Conservation (phyloP, 2,329 filamentous ascomycete species). For the Clonostachys sp. region DNA sequence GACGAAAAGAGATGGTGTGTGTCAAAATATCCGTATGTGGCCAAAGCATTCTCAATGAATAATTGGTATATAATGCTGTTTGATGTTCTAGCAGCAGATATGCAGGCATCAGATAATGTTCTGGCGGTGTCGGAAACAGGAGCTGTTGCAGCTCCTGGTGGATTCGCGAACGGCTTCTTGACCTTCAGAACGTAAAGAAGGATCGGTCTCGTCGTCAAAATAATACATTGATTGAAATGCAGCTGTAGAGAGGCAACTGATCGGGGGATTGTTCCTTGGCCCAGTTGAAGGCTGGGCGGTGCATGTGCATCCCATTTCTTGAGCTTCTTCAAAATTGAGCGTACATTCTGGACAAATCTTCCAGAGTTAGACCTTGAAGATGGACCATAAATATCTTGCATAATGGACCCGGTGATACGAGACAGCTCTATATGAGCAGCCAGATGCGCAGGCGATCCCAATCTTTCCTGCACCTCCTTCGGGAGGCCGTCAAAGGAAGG, state of each 20-base stretch:
- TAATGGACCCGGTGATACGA: slow-evolving; percentile 6
- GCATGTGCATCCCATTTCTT: slow-evolving; percentile 7
- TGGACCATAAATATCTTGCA: slow-evolving; percentile 6
- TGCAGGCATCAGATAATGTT: slow-evolving; percentile 6
- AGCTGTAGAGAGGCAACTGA: slow-evolving; percentile 6
- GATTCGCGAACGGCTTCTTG: slow-evolving; percentile 4
- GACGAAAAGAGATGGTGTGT: slow-evolving; percentile 7
- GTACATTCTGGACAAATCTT: slow-evolving; percentile 6
- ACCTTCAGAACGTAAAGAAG: slow-evolving; percentile 6
- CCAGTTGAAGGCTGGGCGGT: slow-evolving; percentile 2
- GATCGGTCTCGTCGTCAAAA: slow-evolving; percentile 6
- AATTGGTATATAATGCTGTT: slow-evolving; percentile 6
- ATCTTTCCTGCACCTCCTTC: not conserved
- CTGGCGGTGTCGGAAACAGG: slow-evolving; percentile 6
- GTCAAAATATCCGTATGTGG: slow-evolving; percentile 8
- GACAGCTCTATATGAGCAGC: slow-evolving; percentile 5
- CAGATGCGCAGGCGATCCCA: slow-evolving; percentile 4
- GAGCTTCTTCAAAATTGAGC: slow-evolving; percentile 5
- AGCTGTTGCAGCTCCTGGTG: not conserved
- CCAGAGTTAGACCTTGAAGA: slow-evolving; percentile 5
- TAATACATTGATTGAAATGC: slow-evolving; percentile 8
- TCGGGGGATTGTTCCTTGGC: slow-evolving; percentile 4
- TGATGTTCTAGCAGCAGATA: slow-evolving; percentile 6
- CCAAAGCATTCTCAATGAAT: slow-evolving; percentile 6
- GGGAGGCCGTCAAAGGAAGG: slow-evolving; percentile 2